Base-by-base conservation (phyloP, 345 rosid species). In the Salix brachista region DNA sequence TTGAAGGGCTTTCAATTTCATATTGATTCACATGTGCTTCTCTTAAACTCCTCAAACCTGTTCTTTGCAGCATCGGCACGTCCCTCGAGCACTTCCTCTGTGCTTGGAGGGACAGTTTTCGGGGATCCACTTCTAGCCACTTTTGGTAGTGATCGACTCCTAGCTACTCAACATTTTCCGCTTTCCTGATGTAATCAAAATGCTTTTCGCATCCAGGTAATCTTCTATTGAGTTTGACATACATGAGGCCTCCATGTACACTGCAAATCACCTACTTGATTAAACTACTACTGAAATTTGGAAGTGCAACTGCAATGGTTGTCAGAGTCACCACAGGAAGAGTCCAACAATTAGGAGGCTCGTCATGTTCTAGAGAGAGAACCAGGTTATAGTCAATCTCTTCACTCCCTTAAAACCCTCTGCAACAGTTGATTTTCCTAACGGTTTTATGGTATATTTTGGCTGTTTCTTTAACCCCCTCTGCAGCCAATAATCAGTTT, bases 281-380 rank as follows among this genome's bases (percentile, higher is more conserved):
- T 1, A 78, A 74, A 50, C 18, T 4, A 3, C 79, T 68, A 44
- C 86, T 74, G 25, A 89, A 78, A 44, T 85, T 52, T n/a, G 95
- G 93, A 75, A 90, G 87, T 65, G 97, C 83, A 17, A 87, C 74
- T n/a, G 89, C 97, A 46, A 92, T 86, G 81, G 89, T 86, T 66
- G 92, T 80, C 21, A 94, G 80, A 69, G 95, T 94, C 62, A 84
- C 94, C 8, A 92, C 48, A 3, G 97, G 89, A 69, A 94, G 97
- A 41, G 92, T 82, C 98, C 97, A 94, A 74, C 91, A 86, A 64
- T 88, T 85, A 1, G 90, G 91, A 69, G 97, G 97, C 70, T 89
- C 91, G 28, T 79, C 89, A 62, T 69, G 28, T 26, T 85, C 88
- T 37, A 94, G 80, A 67, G 85, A 78, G 65, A 83, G 85, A 73